Base-by-base conservation (phyloP, 1,284 basidiomycete genomes). In the Boletus semigastroideus region DNA sequence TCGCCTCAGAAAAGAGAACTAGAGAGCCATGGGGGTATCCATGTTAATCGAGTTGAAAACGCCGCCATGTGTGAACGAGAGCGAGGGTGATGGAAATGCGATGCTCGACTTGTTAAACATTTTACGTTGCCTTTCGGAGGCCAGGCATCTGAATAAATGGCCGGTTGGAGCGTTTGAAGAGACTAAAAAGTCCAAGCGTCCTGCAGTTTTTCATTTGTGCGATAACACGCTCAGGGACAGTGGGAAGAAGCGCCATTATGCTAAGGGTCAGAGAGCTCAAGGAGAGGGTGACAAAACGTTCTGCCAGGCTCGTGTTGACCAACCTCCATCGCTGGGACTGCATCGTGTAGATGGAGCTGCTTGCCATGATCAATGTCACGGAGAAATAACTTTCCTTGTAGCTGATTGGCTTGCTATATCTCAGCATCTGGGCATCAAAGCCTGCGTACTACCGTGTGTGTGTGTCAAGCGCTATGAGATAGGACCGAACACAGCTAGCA, bases 71-170 rank as follows among this genome's bases (percentile, higher is more conserved):
- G 50, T 51, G 44, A 49, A 42, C 2, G 28, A 48, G 22, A 37
- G 30, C 10, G 20, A 11, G 38, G 11, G n/a, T n/a, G 36, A 14
- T 3, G 9, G 19, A n/a, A 46, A 37, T 25, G 50, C 41, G 48
- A 43, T 7, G 17, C 22, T 28, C 33, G 8, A 53, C 56, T 17
- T 46, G 31, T 22, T 22, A 34, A 62, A 56, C 22, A 44, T 50
- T 63, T 65, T 65, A 64, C 59, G 56, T 65, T 41, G 20, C n/a
- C 31, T 38, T n/a, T 44, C 10, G 39, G 7, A 1, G 22, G 44
- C 46, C 44, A 46, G 30, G 25, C 25, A 13, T 41, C 36, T 19
- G 33, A 40, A 44, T 43, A n/a, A 34, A 40, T 30, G 46, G 28
- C 27, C 20, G 37, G n/a, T 34, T 43, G 40, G 34, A 30, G 48